These are phyloP conservation scores for Pseudomonodictys pantanalensis DNA, from an alignment of 495 filamentous ascomycete genomes.

Conservation along the genomic window DNA sequence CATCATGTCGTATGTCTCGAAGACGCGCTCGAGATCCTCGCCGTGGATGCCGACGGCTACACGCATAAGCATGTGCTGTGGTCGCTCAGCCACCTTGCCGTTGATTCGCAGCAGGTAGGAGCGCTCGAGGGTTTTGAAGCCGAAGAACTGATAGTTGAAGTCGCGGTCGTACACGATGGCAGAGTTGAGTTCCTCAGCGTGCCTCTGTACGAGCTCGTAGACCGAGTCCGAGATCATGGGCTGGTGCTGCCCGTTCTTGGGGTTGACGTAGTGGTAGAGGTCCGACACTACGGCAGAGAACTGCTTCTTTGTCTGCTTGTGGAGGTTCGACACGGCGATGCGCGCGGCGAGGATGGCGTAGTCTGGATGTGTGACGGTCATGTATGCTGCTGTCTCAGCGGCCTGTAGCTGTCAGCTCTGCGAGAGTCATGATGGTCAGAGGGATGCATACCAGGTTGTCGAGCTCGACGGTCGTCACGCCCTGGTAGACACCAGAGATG, in stretches of 20 bases:
- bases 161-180: constrained; percentile 98
- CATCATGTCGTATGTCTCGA: constrained; percentile 98
- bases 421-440: neutral
- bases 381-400: constrained; percentile 97
- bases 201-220: constrained; percentile 89
- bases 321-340: constrained; percentile 97
- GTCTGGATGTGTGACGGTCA: constrained; percentile 98
- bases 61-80: constrained; percentile 99
- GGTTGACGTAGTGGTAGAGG: constrained; percentile 94
- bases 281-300: constrained; percentile 92
- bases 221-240: constrained; percentile 91
- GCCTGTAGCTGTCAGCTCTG: constrained; percentile 55
- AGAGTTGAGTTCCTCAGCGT: constrained; percentile 94
- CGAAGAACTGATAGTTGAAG: constrained; percentile 99
- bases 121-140: constrained; percentile 98
- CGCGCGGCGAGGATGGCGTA: constrained; percentile 98
- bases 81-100: constrained; percentile 90
- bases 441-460: constrained; percentile 80
- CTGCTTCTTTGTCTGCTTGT: constrained; percentile 99
- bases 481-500: constrained; percentile 98
- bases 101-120: constrained; percentile 93
- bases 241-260: constrained; percentile 76
- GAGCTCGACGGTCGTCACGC: constrained; percentile 91
- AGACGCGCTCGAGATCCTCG: constrained; percentile 84
- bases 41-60: constrained; percentile 96